Percentiles rank a stretch among this genome's conserved stretches.
Conservation (phyloP, 2,329 filamentous ascomycete genomes). For the Pseudocercospora crystallina region DNA sequence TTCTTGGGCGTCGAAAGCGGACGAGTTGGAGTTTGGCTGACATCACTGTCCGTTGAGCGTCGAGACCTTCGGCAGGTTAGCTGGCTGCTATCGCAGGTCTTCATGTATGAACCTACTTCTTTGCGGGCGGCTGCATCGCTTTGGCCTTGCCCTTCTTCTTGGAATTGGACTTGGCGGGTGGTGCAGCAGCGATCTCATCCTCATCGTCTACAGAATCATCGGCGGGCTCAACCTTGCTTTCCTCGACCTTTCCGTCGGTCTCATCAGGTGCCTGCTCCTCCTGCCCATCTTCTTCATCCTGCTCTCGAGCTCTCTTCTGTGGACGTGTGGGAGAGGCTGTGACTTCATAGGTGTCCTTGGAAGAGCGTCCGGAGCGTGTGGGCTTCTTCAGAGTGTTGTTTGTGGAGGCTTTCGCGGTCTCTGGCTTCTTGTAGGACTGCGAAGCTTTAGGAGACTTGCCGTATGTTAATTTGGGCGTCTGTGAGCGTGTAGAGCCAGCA, state of each 20-base stretch:
- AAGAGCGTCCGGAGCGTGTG: too few relatives aligned
- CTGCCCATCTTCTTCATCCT: background rate
- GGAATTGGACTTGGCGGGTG: background rate
- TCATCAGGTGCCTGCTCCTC: background rate
- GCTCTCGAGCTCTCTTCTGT: too few relatives aligned
- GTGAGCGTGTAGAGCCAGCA: background rate
- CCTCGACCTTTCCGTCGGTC: too few relatives aligned
- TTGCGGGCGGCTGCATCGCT: too few relatives aligned
- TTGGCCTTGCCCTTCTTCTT: background rate
- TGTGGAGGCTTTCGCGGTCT: too few relatives aligned
- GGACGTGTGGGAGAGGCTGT: too few relatives aligned
- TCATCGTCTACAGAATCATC: background rate
- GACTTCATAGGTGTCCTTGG: too few relatives aligned
- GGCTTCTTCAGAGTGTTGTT: too few relatives aligned
- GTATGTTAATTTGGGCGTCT: background rate
- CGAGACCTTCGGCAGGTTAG: too few relatives aligned
- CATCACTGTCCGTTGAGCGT: too few relatives aligned
- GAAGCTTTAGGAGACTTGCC: background rate
- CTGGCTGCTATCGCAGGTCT: background rate
- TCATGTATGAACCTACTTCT: too few relatives aligned
- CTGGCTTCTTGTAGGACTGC: background rate
- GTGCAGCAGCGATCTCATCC: constrained; percentile 8
- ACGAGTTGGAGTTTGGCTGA: background rate
- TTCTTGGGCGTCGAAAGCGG: background rate
- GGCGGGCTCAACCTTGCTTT: too few relatives aligned